Conservation (phyloP, 768 basidiomycete genomes). For the Chlorophyllum brunneum region DNA sequence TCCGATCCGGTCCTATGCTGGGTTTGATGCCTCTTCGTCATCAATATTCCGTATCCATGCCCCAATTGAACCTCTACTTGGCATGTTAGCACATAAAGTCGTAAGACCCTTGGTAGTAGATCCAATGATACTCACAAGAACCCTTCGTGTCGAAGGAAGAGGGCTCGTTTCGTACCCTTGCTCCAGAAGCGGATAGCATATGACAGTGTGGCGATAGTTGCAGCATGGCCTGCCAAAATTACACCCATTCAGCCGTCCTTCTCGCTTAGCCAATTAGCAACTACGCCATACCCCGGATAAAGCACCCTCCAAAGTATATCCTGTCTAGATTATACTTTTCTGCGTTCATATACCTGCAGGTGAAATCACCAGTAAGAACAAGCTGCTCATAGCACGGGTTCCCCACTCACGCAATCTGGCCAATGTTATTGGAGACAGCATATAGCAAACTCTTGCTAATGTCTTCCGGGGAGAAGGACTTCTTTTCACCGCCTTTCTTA, state of each 20-base stretch:
- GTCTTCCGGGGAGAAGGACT: slow-evolving; percentile 83
- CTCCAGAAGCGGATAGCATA: slow-evolving; percentile 99
- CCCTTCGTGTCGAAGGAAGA: slow-evolving; percentile 97
- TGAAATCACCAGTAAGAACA: slow-evolving; percentile 5
- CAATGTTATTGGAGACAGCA: slow-evolving; percentile 98
- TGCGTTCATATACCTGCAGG: slow-evolving; percentile 92
- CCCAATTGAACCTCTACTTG: slow-evolving; percentile 79
- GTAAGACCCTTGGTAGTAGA: slow-evolving; percentile 7
- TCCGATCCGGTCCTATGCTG: neutral
- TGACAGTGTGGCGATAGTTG: slow-evolving; percentile 94
- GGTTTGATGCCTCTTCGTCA: slow-evolving; percentile 26
- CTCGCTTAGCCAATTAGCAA: slow-evolving; percentile 6
- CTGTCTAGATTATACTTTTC: slow-evolving; percentile 96
- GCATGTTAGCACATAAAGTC: slow-evolving; percentile 8
- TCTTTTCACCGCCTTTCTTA: slow-evolving; percentile 78
- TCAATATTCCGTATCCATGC: slow-evolving; percentile 98
- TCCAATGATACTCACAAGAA: slow-evolving; percentile 69
- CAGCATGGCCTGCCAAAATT: slow-evolving; percentile 73
- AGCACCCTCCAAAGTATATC: slow-evolving; percentile 99
- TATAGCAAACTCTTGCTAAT: slow-evolving; percentile 93
- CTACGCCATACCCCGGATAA: slow-evolving; percentile 78
- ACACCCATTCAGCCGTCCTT: slow-evolving; percentile 12
- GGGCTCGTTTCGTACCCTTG: slow-evolving; percentile 92
- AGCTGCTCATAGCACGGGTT: slow-evolving; percentile 1
- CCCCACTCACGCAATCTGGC: slow-evolving; percentile 92